Base-by-base conservation (phyloP, 129 eudicot genomes). In the Smallanthus sonchifolius region DNA sequence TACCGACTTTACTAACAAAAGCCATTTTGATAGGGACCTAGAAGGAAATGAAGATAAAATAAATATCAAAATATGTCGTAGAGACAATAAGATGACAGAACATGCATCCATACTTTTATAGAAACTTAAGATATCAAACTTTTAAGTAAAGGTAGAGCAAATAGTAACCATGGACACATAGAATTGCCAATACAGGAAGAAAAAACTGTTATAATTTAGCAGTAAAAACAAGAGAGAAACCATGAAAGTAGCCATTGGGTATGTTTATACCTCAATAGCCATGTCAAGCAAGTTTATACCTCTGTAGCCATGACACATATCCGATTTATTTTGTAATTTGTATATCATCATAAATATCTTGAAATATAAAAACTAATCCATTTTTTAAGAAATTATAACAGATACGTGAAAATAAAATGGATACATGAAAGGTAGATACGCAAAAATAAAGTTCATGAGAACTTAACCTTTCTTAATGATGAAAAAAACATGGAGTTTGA, bases 11-110 rank as follows among this genome's bases (percentile, higher is more conserved):
- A 77, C 88, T 76, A 48, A 84, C 60, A 61, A 88, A 81, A 10
- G 96, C 95, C 98, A 93, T 92, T 52, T 40, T 75, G 30, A 65
- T 39, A 66, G 6, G 11, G 16, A 85, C 86, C 92, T 87, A 75
- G 16, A 30, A 62, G 9, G 5, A 73, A 65, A 74, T 14, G 24
- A 70, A 42, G 28, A 60, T 17, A 20, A 56, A 52, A 16, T 11
- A 39, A 57, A 36, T 66, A 52, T 72, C 72, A 59, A 57, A 45
- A n/a, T 4, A 30, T 2, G 24, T 6, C 1, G 14, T 47, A 17
- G 30, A 59, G 14, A 61, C n/a, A 36, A 14, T 0, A 44, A 54
- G 14, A 49, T 30, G 9, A 60, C 38, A 17, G 7, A 44, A 32
- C 35, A 57, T 15, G 36, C 17, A 19, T 24, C 6, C 34, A 32